Conservation (phyloP, 208 protist species). For the Leishmania guyanensis region DNA sequence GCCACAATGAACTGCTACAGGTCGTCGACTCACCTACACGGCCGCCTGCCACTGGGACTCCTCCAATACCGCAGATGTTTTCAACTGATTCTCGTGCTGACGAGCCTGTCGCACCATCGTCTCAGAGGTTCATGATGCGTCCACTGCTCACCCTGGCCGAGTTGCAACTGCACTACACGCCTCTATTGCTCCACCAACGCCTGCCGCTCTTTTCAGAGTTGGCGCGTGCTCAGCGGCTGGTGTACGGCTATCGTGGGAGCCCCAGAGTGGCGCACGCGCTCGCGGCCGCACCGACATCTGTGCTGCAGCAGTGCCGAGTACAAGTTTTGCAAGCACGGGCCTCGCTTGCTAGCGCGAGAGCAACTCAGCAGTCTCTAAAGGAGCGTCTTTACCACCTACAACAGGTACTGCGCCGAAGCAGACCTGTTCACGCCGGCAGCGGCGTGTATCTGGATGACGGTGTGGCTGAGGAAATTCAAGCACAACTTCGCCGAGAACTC, state of each 20-base stretch:
- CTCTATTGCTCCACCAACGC: not conserved
- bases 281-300: not conserved
- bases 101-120: not conserved
- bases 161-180: not conserved
- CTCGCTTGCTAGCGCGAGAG: not conserved
- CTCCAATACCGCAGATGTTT: not conserved
- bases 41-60: not conserved
- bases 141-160: not conserved
- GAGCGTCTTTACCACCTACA: conserved; percentile 12
- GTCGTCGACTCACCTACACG: not conserved
- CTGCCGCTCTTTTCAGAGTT: conserved; percentile 5
- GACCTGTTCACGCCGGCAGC: not conserved
- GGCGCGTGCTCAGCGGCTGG: conserved; percentile 4
- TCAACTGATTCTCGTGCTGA: not conserved
- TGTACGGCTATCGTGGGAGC: not conserved
- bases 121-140: not conserved
- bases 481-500: conserved; percentile 20
- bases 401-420: not conserved
- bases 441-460: not conserved
- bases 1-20: not conserved
- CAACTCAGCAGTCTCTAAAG: conserved; percentile 12
- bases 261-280: no score
- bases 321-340: conserved; percentile 2
- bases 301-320: not conserved
- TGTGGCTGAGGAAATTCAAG: not conserved